Conservation (phyloP, 2,329 filamentous ascomycete species). For the Colletotrichum orbiculare region DNA sequence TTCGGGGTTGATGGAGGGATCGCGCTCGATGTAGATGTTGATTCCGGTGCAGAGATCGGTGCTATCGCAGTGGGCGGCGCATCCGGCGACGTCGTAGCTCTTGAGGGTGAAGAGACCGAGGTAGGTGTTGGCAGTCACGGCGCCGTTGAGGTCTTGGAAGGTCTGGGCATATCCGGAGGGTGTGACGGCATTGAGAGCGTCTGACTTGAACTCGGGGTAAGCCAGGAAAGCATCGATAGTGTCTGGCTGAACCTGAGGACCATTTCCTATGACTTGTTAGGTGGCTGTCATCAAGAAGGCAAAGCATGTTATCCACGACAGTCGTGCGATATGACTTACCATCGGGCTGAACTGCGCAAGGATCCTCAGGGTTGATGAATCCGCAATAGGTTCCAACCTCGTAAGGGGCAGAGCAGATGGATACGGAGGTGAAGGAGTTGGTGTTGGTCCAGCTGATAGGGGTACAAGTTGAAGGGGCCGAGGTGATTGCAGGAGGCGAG, state of each 20-base stretch:
- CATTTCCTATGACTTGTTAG: constrained; percentile 5
- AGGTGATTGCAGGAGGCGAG: constrained; percentile 1
- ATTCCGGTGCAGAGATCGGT: constrained; percentile 29
- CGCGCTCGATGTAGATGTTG: constrained; percentile 35
- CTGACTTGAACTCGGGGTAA: constrained; percentile 7
- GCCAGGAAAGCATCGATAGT: constrained; percentile 13
- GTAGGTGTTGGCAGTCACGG: constrained; percentile 32
- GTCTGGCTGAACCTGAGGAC: constrained; percentile 15
- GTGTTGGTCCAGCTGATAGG: constrained; percentile 31
- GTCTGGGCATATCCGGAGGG: constrained; percentile 20
- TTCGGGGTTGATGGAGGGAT: constrained; percentile 32
- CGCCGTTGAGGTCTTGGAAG: constrained; percentile 27
- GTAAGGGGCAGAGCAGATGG: constrained; percentile 9
- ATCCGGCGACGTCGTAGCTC: constrained; percentile 25
- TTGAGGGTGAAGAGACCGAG: constrained; percentile 28
- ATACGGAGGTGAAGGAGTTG: constrained; percentile 17
- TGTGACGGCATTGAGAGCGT: background rate
- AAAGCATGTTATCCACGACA: background rate
- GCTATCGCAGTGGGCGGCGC: constrained; percentile 23
- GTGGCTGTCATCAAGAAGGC: background rate
- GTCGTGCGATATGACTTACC: background rate
- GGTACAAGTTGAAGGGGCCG: constrained; percentile 21
- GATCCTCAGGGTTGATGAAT: constrained; percentile 32
- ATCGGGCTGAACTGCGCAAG: constrained; percentile 25
- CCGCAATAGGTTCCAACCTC: constrained; percentile 33